A percentile compares a stretch with the other conserved stretches of the same genome.
phyloP scores from a whole-genome alignment of 108 stramenopile species.

The Nitzschia sp. region DNA sequence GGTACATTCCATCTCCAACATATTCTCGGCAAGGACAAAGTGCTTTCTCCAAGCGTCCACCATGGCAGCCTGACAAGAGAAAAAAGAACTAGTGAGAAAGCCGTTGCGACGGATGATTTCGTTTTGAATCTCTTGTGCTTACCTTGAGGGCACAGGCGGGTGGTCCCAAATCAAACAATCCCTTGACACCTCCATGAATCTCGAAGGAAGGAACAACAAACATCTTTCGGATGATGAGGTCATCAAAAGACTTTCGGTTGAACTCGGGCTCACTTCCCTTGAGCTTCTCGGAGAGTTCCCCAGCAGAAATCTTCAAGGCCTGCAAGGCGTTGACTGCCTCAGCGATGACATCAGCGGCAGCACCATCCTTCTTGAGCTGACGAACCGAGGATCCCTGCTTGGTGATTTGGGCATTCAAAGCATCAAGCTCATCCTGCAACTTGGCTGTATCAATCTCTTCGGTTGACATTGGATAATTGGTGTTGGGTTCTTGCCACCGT shows the following conservation, averaged over 20 bases:
- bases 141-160: constrained; percentile 96
- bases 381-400: constrained; percentile 81
- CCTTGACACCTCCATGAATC: constrained; percentile 98
- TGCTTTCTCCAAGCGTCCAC: constrained; percentile 95
- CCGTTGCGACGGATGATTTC: not conserved
- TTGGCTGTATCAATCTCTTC: constrained; percentile 24
- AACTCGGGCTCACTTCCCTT: constrained; percentile 56
- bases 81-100: not conserved
- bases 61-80: constrained; percentile 78
- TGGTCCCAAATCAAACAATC: constrained; percentile 98
- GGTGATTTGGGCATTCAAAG: constrained; percentile 81
- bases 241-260: constrained; percentile 92
- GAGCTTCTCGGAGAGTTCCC: constrained; percentile 52
- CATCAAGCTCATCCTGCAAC: constrained; percentile 79
- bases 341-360: constrained; percentile 71
- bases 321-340: constrained; percentile 76
- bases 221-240: constrained; percentile 95
- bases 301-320: constrained; percentile 68
- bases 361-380: constrained; percentile 84
- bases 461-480: constrained; percentile 3
- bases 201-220: constrained; percentile 98
- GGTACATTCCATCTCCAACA: constrained; percentile 99
- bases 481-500: not conserved
- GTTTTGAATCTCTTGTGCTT: not conserved
- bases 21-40: constrained; percentile 94